Evolutionary conservation across 257 asterid genomes (phyloP).

Genomic region (Marsdenia floribunda): DNA sequence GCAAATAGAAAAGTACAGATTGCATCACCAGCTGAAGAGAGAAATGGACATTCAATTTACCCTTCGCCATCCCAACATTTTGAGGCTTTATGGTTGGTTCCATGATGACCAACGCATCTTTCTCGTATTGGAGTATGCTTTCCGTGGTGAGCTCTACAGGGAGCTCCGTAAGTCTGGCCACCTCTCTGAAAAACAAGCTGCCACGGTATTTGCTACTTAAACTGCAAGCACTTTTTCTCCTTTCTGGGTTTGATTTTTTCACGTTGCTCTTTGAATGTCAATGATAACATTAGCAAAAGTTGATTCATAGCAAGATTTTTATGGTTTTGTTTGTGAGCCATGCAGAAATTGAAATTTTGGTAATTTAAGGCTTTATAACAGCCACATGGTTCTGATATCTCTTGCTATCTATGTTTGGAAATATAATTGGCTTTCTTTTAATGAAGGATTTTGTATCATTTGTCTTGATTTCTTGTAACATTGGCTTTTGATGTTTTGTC

Average conservation of each 20-base stretch:
- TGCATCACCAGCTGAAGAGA: constrained; percentile 74
- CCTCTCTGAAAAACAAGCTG: constrained; percentile 72
- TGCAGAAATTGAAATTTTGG: not conserved
- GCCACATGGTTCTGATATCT: not conserved
- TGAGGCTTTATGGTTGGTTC: constrained; percentile 90
- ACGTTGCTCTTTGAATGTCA: not conserved
- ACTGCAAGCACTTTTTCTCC: not conserved
- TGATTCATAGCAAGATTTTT: not conserved
- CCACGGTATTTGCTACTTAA: constrained; percentile 42
- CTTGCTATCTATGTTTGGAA: not conserved
- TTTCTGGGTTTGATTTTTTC: not conserved
- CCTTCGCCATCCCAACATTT: constrained; percentile 76
- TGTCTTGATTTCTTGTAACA: not conserved
- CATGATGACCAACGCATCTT: constrained; percentile 69
- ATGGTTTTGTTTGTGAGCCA: not conserved
- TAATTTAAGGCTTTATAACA: not conserved
- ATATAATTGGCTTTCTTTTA: not conserved
- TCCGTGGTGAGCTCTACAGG: constrained; percentile 77
- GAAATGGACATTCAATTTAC: constrained; percentile 87
- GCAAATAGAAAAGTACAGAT: constrained; percentile 71
- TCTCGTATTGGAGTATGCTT: constrained; percentile 85
- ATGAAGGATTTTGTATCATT: not conserved
- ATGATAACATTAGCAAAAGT: too few species aligned
- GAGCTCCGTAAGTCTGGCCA: constrained; percentile 55
- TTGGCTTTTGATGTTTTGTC: constrained; percentile 4